Evolutionary conservation across 148 eudicot genomes (phyloP).

Genomic region (Linanthus parryae): DNA sequence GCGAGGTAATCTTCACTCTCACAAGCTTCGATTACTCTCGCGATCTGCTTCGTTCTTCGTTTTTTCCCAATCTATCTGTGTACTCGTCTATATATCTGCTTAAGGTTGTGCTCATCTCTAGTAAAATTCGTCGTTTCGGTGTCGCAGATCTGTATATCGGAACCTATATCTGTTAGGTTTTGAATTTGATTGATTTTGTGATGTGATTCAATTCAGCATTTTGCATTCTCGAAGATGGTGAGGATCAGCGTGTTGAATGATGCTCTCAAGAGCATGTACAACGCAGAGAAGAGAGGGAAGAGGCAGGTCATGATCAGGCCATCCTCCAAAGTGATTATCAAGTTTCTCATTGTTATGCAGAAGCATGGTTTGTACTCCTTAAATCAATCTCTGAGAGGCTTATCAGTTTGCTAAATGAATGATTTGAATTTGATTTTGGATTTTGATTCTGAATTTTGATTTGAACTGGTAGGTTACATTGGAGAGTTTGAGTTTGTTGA

Average conservation of each 20-base stretch:
- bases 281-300: constrained; percentile 39
- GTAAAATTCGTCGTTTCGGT: too few relatives aligned
- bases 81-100: too few relatives aligned
- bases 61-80: too few relatives aligned
- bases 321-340: constrained; percentile 38
- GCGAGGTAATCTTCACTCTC: too few relatives aligned
- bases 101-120: too few relatives aligned
- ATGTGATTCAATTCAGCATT: constrained; percentile 7
- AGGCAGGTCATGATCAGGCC: constrained; percentile 42
- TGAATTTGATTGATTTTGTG: not conserved
- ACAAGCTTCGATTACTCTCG: too few relatives aligned
- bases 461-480: not conserved
- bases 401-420: too few relatives aligned
- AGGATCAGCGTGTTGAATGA: constrained; percentile 34
- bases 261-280: constrained; percentile 41
- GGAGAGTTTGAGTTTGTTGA: constrained; percentile 8
- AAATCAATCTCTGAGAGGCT: too few relatives aligned
- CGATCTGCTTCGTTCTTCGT: too few relatives aligned
- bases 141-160: too few relatives aligned
- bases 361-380: constrained; percentile 28
- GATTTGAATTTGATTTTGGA: too few relatives aligned
- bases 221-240: constrained; percentile 23
- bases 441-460: constrained; percentile 40
- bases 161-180: too few relatives aligned
- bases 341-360: constrained; percentile 37